Percentiles rank a stretch among this genome's conserved stretches.
These are phyloP conservation scores for Ceratocystis cubensis DNA, from an alignment of 2,329 filamentous ascomycete genomes.

Conservation along the genomic window DNA sequence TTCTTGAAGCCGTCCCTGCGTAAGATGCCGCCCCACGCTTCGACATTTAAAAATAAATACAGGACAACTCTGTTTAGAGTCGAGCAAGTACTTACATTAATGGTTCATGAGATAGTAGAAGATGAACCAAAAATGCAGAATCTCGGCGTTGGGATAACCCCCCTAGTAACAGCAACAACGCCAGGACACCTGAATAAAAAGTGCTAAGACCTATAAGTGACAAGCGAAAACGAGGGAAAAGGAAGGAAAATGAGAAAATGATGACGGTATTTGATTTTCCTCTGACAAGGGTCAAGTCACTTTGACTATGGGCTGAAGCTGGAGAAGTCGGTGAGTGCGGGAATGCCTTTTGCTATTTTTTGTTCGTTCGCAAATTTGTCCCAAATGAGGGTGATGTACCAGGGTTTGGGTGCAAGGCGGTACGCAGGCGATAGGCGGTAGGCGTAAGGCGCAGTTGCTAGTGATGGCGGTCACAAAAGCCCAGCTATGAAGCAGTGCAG, in stretches of 20 bases:
- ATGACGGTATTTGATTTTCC: not conserved
- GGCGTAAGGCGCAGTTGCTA: not conserved
- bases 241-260: not conserved
- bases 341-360: not conserved
- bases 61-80: not conserved
- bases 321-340: conserved; percentile 1
- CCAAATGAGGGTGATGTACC: not conserved
- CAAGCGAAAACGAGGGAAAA: not conserved
- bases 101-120: not conserved
- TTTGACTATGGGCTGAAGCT: not conserved
- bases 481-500: not conserved
- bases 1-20: not conserved
- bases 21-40: conserved; percentile 1
- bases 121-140: not conserved
- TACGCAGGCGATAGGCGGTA: not conserved
- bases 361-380: not conserved
- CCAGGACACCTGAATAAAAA: not conserved
- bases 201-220: not conserved
- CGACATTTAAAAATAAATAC: conserved; percentile 4
- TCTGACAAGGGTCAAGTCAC: not conserved
- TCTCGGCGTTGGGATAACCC: not conserved
- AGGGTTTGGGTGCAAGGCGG: not conserved
- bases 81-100: not conserved
- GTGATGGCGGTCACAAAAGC: not conserved
- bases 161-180: not conserved